Percentiles rank a stretch among this genome's conserved stretches.
phyloP scores from a whole-genome alignment of 495 filamentous ascomycete species.

The Xylaria grammica region DNA sequence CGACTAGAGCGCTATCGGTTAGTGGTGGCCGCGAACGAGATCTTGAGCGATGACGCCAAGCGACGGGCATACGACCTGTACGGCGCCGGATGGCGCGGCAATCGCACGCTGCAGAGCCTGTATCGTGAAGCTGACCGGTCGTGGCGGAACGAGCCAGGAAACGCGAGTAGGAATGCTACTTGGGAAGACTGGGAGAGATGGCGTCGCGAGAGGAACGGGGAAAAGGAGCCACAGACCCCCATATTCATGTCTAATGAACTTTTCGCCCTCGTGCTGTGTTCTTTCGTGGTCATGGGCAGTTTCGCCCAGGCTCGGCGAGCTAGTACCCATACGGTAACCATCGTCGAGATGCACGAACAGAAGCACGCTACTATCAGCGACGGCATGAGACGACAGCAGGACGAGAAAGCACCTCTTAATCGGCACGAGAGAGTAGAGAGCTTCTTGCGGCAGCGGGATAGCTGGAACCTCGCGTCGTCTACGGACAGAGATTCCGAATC shows the following conservation, averaged over 20 bases:
- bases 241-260: conserved; percentile 72
- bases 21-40: conserved; percentile 82
- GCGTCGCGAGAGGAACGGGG: conserved; percentile 61
- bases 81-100: conserved; percentile 76
- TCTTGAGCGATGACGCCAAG: conserved; percentile 83
- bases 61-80: conserved; percentile 80
- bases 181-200: conserved; percentile 99
- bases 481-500: not conserved
- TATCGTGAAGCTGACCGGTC: conserved; percentile 49
- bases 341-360: conserved; percentile 66
- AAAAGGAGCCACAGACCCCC: conserved; percentile 56
- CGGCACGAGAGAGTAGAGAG: conserved; percentile 69
- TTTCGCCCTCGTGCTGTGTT: conserved; percentile 71
- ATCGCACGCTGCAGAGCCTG: conserved; percentile 44
- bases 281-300: conserved; percentile 68
- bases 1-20: conserved; percentile 86
- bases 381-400: conserved; percentile 63
- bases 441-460: conserved; percentile 74
- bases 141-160: conserved; percentile 54
- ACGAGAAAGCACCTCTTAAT: conserved; percentile 52
- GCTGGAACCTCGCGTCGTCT: conserved; percentile 27
- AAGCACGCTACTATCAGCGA: conserved; percentile 66
- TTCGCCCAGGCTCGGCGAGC: conserved; percentile 72
- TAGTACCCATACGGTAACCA: conserved; percentile 56
- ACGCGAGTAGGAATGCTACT: conserved; percentile 81